phyloP scores from a whole-genome alignment of 345 rosid genomes.

The Pugionium cornutum region DNA sequence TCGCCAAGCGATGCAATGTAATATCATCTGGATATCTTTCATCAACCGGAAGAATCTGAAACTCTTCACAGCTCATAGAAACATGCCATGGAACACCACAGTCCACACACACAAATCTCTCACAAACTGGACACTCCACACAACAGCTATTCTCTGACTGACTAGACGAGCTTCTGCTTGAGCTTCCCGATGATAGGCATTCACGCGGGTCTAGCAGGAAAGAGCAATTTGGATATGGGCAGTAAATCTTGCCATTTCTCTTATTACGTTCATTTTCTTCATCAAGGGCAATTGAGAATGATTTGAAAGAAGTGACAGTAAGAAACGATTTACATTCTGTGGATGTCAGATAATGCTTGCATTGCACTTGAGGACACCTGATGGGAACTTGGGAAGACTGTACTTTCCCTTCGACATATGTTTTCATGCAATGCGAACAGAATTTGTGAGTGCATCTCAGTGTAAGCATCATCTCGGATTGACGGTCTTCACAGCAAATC shows the following conservation, averaged over 20 bases:
- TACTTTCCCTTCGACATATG: conserved; percentile 79
- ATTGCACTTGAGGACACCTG: conserved; percentile 82
- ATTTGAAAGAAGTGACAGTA: conserved; percentile 59
- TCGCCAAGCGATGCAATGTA: conserved; percentile 78
- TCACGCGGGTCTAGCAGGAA: conserved; percentile 72
- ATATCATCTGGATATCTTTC: conserved; percentile 85
- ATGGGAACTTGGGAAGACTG: conserved; percentile 77
- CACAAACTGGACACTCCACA: conserved; percentile 85
- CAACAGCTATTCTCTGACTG: conserved; percentile 62
- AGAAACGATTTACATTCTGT: conserved; percentile 73
- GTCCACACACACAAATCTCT: conserved; percentile 79
- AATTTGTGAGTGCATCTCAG: conserved; percentile 88
- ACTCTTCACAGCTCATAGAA: conserved; percentile 81
- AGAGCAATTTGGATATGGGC: conserved; percentile 87
- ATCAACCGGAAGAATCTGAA: conserved; percentile 75
- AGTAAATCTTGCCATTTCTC: conserved; percentile 67
- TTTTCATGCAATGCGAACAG: conserved; percentile 95
- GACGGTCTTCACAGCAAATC: conserved; percentile 87
- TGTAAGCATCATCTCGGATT: conserved; percentile 68
- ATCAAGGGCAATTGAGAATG: conserved; percentile 37
- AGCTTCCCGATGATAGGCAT: conserved; percentile 52
- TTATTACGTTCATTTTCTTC: conserved; percentile 58
- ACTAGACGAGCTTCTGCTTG: conserved; percentile 72
- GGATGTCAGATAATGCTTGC: conserved; percentile 69
- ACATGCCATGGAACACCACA: conserved; percentile 98